phyloP scores from a whole-genome alignment of 257 asterid genomes.

The Verbena officinalis region DNA sequence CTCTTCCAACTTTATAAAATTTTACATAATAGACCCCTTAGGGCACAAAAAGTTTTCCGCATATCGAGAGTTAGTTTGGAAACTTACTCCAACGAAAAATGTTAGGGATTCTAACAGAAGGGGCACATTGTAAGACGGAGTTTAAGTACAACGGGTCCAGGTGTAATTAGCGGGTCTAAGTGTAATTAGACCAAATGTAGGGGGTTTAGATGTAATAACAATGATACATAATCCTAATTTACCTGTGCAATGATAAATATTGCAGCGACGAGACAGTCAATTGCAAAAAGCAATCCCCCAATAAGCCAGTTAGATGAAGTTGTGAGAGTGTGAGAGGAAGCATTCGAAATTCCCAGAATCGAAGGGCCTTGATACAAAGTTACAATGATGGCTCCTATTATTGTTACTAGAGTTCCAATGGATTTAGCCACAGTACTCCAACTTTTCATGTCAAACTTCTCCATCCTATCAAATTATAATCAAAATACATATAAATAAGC shows the following conservation, averaged over 20 bases:
- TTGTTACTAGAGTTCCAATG: slow-evolving; percentile 52
- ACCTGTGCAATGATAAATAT: slow-evolving; percentile 64
- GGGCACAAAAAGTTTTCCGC: too few species aligned
- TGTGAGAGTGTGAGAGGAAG: slow-evolving; percentile 28
- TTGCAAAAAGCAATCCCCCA: slow-evolving; percentile 58
- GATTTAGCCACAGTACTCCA: slow-evolving; percentile 47
- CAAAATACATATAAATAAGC: too few species aligned
- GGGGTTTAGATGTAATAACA: too few species aligned
- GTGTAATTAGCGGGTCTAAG: too few species aligned
- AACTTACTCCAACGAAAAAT: too few species aligned
- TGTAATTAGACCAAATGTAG: too few species aligned
- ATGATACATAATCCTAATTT: neutral
- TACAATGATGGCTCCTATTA: slow-evolving; percentile 53
- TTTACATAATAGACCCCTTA: too few species aligned
- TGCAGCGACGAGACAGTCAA: slow-evolving; percentile 46
- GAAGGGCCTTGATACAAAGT: slow-evolving; percentile 64
- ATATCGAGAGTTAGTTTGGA: too few species aligned
- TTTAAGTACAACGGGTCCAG: too few species aligned
- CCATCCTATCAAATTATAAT: slow-evolving; percentile 45
- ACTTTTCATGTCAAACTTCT: slow-evolving; percentile 44
- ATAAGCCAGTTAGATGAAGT: slow-evolving; percentile 54
- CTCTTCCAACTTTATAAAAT: too few species aligned
- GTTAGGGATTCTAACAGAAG: too few species aligned
- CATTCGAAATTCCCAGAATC: slow-evolving; percentile 32
- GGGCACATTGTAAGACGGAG: too few species aligned